Evolutionary conservation across 1,139 yeast genomes (phyloP), one percentile per base, ranked within the genome.

Genomic region (Taphrina betulina): DNA sequence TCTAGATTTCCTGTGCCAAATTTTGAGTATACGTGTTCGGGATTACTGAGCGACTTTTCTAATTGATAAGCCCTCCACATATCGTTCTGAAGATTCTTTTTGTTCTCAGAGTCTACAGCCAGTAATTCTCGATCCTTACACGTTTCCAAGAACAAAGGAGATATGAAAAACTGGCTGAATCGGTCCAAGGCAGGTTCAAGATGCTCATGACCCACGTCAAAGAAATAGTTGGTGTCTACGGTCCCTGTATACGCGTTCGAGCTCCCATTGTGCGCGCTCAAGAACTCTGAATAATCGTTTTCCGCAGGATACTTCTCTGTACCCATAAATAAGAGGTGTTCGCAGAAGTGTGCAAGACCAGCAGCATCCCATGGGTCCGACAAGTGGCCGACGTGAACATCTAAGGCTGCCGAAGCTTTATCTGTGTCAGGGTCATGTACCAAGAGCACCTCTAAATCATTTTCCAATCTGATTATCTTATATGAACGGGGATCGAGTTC

Each of bases 261-360:
- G 41, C 72, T 71, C 28, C 85, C 85, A 37, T 81, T 78, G 62
- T 80, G 95, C 60, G 84, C 81, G 4, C 95, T 77, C 60, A 92
- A 73, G 68, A 78, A 92, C 57, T 83, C 79, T 44, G 83, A 76
- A 69, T 92, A 92, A 64, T 88, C 97, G 68, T 88, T 89, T 69
- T 92, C 98, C 59, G 78, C 76, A 0, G 98, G 98, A 66, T 84
- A 92, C 70, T 89, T 90, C 63, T 79, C 76, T 3, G 97, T 90
- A n/a, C 98, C 98, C 96, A 92, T 88, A 69, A 92, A 92, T 60
- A 92, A 74, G 63, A 92, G 75, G 71, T 92, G 98, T 72, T 92
- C 98, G 71, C 96, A 89, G 69, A 92, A 92, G 71, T 92, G 98
- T 2, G 98, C 98, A 60, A 92, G 74, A 1, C 98, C 98, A 1